Conservation (phyloP, 768 basidiomycete species). For the Suillus clintonianus region DNA sequence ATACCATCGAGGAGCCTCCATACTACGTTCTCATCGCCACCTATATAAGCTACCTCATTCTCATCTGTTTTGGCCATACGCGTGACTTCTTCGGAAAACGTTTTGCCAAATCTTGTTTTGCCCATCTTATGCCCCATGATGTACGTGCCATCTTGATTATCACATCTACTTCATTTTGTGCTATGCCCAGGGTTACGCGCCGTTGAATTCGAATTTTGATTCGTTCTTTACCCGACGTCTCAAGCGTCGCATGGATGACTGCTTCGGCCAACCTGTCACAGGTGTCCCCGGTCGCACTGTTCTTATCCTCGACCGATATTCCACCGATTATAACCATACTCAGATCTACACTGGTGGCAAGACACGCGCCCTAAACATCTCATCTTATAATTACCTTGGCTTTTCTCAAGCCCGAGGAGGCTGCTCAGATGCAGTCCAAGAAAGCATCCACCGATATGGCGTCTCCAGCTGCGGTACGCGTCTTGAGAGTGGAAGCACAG, state of each 20-base stretch:
- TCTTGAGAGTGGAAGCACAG: conserved; percentile 82
- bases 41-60: conserved; percentile 90
- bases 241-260: conserved; percentile 93
- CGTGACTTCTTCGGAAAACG: conserved; percentile 95
- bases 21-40: conserved; percentile 92
- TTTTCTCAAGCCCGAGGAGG: conserved; percentile 93
- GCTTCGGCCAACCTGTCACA: conserved; percentile 90
- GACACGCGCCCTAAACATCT: conserved; percentile 93
- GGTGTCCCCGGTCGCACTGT: conserved; percentile 96
- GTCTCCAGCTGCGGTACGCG: conserved; percentile 75
- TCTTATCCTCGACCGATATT: conserved; percentile 78
- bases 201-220: conserved; percentile 96
- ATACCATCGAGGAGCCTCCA: conserved; percentile 81
- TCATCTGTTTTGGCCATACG: conserved; percentile 89
- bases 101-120: conserved; percentile 65
- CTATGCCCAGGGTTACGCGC: conserved; percentile 80
- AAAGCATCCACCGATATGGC: conserved; percentile 81
- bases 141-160: conserved; percentile 48
- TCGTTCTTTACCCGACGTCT: conserved; percentile 98
- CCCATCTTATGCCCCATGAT: conserved; percentile 79
- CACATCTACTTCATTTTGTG: conserved; percentile 9
- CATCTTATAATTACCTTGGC: conserved; percentile 98
- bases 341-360: conserved; percentile 75
- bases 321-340: conserved; percentile 78
- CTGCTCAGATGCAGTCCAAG: conserved; percentile 93